Base-by-base conservation (phyloP, 2,329 filamentous ascomycete species). In the Hymenoscyphus albidus region DNA sequence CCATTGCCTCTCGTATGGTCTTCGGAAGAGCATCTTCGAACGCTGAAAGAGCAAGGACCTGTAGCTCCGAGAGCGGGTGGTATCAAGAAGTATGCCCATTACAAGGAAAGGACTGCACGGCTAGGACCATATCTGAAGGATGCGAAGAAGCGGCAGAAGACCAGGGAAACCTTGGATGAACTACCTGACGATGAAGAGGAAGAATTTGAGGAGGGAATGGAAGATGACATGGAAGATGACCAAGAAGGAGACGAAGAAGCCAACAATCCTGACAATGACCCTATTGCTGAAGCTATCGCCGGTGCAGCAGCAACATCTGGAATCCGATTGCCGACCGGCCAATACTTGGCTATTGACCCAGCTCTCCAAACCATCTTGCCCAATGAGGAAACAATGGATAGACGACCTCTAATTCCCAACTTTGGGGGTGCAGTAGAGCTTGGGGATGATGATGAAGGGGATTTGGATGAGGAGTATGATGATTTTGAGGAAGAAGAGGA, bases 1-100 rank as follows among this genome's bases (percentile, higher is more conserved):
- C 48, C 48, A 39, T 27, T 62, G 22, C 59, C 59, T 38, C 14
- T 51, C 14, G 42, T 61, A 9, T 61, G 39, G 32, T 44, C 59
- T 18, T 12, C 14, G n/a, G 38, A 38, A 9, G 57, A 59, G 22
- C 18, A 14, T 35, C 13, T 59, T 3, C 18, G 7, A 2, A 59
- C 39, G 40, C 13, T 59, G 31, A 60, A 14, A n/a, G 39, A 60
- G 40, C n/a, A 60, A 32, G 58, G 40, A 5, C 16, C 40, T 12
- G 39, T 18, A 22, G 58, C 39, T 27, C 22, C 18, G 2, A 22
- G 40, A 18, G 40, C 31, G 5, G 18, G 31, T 12, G 40, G 40
- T n/a, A 48, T 40, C 22, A 60, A 27, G 40, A 40, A 38, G 40
- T 39, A 27, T 51, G 38, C 14, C 42, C n/a, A 38, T 13, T 13